Base-by-base conservation (phyloP, 176 grass and related monocot species). In the Carex pumila region DNA sequence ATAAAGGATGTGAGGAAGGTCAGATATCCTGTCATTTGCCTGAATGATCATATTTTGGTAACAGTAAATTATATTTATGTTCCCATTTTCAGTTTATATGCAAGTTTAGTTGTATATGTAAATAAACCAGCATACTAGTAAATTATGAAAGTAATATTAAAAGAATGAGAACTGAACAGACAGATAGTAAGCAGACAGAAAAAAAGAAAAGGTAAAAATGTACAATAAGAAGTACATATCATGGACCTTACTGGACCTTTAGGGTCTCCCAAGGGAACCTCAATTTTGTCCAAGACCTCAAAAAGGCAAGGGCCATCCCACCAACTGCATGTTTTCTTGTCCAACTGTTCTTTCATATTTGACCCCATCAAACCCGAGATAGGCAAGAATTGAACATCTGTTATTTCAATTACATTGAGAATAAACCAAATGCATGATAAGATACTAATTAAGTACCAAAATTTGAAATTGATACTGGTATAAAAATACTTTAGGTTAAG, bases 311-410 rank as follows among this genome's bases (percentile, higher is more conserved):
- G 91, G 41, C 95, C 95, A 71, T 90, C 71, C 89, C 89, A 98
- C 95, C 92, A 98, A 70, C 55, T 73, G 83, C 92, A 98, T 77
- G 81, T 84, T 71, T 87, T 93, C 88, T 93, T 98, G 77, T 93
- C 92, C 83, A 98, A 61, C 84, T 89, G 88, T 31, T 87, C 92
- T 82, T 93, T 93, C 89, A 98, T 95, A 87, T 98, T 98, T 62
- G 82, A 45, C 45, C 95, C 95, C 83, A 91, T 4, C 87, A 98
- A 90, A 73, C 92, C 95, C 89, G 92, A 95, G 54, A 95, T 92
- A 65, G 95, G 95, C 82, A 98, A 89, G 53, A 98, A 98, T 13
- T 95, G 91, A 45, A 98, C 91, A 81, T 98, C 95, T 95, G 85
- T 29, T 77, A 83, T 86, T 85, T 32, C 7, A 54, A 87, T 85